Evolutionary conservation across 345 rosid species (phyloP), one percentile per base, ranked within the genome.

Genomic region (Angophora floribunda): DNA sequence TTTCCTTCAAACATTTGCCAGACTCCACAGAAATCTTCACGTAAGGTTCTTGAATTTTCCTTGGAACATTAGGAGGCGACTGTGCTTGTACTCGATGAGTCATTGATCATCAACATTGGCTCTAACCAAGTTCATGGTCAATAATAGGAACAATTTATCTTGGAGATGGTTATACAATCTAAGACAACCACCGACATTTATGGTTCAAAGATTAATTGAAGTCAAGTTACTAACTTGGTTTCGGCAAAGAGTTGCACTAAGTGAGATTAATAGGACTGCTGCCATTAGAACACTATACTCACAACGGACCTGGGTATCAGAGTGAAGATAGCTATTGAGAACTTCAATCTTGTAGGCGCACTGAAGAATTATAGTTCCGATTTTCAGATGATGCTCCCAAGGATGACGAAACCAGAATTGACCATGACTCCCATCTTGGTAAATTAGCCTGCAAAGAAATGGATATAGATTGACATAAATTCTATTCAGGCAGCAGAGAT

Each of bases 371-470:
- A 89, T 53, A 21, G 91, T 55, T n/a, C 90, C 94, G n/a, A 95
- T 32, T 90, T 92, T 88, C 7, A 93, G 90, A 85, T 91, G 93
- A 28, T 86, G 91, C 55, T 93, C 82, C 94, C 93, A 94, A 1
- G 96, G 95, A 90, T 94, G 94, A 9, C 91, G 52, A 45, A 91
- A 94, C 44, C 49, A 30, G 88, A 93, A 93, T 70, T 84, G 82
- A 3, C 95, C 96, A 85, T 92, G 96, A 52, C 85, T 95, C 95
- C 96, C 94, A 93, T 75, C 89, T 87, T 9, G 96, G 94, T 21
- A 91, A 91, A 88, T 90, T 91, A 14, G 94, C 94, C 94, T 92
- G 80, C 51, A 89, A 52, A n/a, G 22, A 13, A 30, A 89, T 36
- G 85, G 19, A 45, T 22, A 30, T 14, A 32, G 32, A 6, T 49